Evolutionary conservation across 169 alveolate genomes (phyloP), one percentile per base, ranked within the genome.

Genomic region (Plasmodium falciparum): DNA sequence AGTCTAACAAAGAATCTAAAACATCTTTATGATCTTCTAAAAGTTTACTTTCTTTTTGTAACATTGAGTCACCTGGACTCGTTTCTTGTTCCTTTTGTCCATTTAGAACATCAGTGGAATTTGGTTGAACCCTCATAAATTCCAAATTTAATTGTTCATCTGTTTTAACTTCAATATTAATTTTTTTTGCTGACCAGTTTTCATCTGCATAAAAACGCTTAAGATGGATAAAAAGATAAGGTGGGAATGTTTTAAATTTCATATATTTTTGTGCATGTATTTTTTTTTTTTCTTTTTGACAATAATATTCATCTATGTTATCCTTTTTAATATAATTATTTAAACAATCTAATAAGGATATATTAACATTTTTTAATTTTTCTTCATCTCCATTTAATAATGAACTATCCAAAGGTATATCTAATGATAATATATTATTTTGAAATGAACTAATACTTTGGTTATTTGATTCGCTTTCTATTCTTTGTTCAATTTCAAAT

Each of bases 171-270:
- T 92, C 76, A 45, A 92, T 72, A 22, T 95, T 78, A 63, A 92
- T 92, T 59, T 93, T 93, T 78, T 88, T 88, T n/a, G 94, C 92
- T 49, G 67, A 88, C 94, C 93, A 88, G 17, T 92, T 62, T 58
- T 88, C 90, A 49, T 89, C 94, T 6, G 88, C 89, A 62, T 89
- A 93, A 69, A 95, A 94, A 39, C 95, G 89, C 74, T 95, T 93
- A 45, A 95, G 95, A 39, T 93, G 92, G 49, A 93, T 89, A 49
- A 90, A 71, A 39, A 93, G 93, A 74, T 93, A 93, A 11, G 92
- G 92, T 4, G 96, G 95, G 83, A 88, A 93, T 43, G 76, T 71
- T 69, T 88, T 80, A 22, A 90, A 88, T n/a, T 93, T 92, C 15
- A 74, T 66, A 50, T 73, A 72, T 76, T 80, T 92, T 59, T 24